Evolutionary conservation across 257 asterid genomes (phyloP).

Genomic region (Linderniella brevidens): DNA sequence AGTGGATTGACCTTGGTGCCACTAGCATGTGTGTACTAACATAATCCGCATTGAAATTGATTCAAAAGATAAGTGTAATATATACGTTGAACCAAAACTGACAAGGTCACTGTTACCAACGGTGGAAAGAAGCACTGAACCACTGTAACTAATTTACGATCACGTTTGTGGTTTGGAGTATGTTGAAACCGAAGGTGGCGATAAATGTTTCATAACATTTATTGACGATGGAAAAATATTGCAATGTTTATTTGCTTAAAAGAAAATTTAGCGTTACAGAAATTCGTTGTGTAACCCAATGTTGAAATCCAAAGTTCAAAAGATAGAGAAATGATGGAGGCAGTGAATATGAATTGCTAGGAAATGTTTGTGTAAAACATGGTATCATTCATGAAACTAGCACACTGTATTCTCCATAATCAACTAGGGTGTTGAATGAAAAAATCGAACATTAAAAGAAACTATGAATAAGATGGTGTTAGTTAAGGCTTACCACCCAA

Average conservation of each 20-base stretch:
- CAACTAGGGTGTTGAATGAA: background rate
- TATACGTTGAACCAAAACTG: background rate
- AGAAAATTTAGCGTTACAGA: background rate
- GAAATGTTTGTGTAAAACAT: background rate
- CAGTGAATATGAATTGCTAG: background rate
- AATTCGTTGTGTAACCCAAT: background rate
- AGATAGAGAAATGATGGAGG: background rate
- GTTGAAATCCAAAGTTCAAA: background rate
- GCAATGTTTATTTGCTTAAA: background rate
- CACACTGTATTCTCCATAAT: background rate
- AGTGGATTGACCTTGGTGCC: no score
- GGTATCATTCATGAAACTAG: background rate
- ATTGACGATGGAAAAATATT: background rate
- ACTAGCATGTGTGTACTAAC: no score
- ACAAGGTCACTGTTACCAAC: background rate
- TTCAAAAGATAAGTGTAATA: background rate
- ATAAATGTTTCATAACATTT: background rate
- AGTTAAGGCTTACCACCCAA: background rate
- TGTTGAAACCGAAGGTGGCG: background rate
- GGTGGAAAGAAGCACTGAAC: background rate
- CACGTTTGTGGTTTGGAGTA: background rate
- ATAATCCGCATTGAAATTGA: background rate
- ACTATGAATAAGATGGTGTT: background rate
- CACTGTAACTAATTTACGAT: background rate
- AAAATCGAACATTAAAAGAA: background rate